A percentile compares a stretch with the other conserved stretches of the same genome.
phyloP scores from a whole-genome alignment of 495 filamentous ascomycete species.

The Parmelia sp. region DNA sequence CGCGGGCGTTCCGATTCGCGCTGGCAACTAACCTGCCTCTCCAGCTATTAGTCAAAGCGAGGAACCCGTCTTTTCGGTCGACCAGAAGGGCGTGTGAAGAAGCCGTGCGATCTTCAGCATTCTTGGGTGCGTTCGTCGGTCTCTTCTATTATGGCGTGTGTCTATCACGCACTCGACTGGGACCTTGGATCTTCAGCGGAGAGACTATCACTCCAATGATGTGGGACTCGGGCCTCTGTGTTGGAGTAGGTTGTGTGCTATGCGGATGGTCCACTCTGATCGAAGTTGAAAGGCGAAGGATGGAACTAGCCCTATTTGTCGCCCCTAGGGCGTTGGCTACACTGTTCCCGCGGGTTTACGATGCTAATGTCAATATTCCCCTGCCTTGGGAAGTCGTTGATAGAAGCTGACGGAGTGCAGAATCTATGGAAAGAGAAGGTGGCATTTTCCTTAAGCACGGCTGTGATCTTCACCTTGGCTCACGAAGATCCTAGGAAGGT shows the following conservation, averaged over 20 bases:
- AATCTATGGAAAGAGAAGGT: slow-evolving; percentile 70
- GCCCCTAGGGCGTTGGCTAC: slow-evolving; percentile 75
- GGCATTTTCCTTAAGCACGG: slow-evolving; percentile 67
- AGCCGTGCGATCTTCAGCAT: slow-evolving; percentile 68
- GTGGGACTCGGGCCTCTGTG: slow-evolving; percentile 66
- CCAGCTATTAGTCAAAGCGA: slow-evolving; percentile 59
- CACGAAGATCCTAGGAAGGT: slow-evolving; percentile 60
- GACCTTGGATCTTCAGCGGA: slow-evolving; percentile 57
- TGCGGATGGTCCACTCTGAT: slow-evolving; percentile 83
- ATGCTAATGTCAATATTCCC: slow-evolving; percentile 44
- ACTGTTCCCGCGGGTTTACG: slow-evolving; percentile 68
- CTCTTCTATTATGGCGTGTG: slow-evolving; percentile 89
- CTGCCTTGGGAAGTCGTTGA: not conserved
- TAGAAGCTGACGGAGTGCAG: slow-evolving; percentile 30
- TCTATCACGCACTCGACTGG: slow-evolving; percentile 70
- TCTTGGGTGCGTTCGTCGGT: slow-evolving; percentile 73
- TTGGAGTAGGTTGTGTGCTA: slow-evolving; percentile 65
- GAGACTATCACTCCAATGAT: slow-evolving; percentile 49
- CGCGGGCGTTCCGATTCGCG: slow-evolving; percentile 64
- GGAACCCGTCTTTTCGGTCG: slow-evolving; percentile 42
- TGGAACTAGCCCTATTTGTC: slow-evolving; percentile 81
- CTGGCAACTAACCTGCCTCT: slow-evolving; percentile 77
- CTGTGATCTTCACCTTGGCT: slow-evolving; percentile 66
- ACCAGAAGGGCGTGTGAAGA: slow-evolving; percentile 49
- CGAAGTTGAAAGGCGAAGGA: slow-evolving; percentile 60